Conservation (phyloP, 495 filamentous ascomycete genomes). For the Tuber melanosporum region DNA sequence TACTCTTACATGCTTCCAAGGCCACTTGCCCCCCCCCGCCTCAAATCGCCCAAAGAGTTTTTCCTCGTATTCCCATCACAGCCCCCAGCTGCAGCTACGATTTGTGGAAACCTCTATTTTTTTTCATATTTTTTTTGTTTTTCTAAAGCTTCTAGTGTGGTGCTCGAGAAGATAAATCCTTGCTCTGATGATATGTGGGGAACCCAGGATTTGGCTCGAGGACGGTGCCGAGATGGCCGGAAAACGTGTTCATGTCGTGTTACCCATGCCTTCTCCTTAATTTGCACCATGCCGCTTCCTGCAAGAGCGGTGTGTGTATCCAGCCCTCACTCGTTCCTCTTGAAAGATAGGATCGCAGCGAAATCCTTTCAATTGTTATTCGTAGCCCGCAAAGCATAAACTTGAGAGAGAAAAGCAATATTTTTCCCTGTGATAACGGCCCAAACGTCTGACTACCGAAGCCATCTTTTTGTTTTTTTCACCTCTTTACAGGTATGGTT, state of each 20-base stretch:
- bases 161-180: neutral
- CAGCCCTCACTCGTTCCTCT: neutral
- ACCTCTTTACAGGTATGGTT: neutral
- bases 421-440: neutral
- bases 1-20: neutral
- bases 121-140: neutral
- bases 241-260: constrained; percentile 5
- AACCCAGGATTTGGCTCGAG: neutral
- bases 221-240: neutral
- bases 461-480: neutral
- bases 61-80: neutral
- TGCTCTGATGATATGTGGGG: neutral
- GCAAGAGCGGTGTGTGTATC: neutral
- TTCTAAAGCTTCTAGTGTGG: neutral
- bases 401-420: neutral
- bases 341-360: neutral
- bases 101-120: neutral
- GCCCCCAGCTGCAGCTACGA: neutral
- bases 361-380: neutral
- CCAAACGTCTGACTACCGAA: neutral
- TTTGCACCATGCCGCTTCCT: neutral
- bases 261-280: neutral
- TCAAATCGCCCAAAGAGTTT: neutral
- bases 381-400: neutral
- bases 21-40: neutral